A percentile compares a stretch with the other conserved stretches of the same genome.
Conservation (phyloP, 345 rosid species). For the Abelmoschus esculentus region DNA sequence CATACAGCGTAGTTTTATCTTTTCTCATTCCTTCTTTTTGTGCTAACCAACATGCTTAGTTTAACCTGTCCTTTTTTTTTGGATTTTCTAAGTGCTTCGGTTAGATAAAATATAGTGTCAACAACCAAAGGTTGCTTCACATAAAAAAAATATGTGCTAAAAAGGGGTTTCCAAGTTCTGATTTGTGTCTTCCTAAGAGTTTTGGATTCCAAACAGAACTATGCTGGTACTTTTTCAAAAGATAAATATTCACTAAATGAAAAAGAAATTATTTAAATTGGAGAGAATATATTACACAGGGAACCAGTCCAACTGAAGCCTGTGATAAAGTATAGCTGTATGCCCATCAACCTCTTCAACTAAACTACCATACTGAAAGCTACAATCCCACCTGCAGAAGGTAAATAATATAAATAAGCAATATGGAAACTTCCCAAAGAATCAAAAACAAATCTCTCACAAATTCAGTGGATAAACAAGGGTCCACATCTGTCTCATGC, state of each 20-base stretch:
- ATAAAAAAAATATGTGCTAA: neutral
- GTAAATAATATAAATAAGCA: neutral
- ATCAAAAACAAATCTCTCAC: neutral
- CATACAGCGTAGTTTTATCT: neutral
- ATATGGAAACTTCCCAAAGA: neutral
- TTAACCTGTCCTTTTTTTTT: neutral
- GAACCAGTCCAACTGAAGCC: conserved; percentile 96
- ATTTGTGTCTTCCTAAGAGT: neutral
- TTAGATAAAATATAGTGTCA: neutral
- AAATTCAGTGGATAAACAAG: neutral
- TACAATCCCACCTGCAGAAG: conserved; percentile 93
- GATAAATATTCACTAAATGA: neutral
- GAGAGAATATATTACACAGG: conserved; percentile 50
- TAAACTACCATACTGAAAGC: conserved; percentile 85
- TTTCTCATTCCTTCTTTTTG: neutral
- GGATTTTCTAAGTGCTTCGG: neutral
- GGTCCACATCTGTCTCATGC: neutral
- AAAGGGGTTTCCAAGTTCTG: neutral
- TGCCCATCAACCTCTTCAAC: conserved; percentile 99
- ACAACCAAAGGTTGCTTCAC: neutral
- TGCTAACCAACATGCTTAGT: no score
- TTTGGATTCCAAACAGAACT: neutral
- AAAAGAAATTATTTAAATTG: neutral
- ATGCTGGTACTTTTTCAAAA: neutral
- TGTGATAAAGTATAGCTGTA: conserved; percentile 92